phyloP scores from a whole-genome alignment of 1,139 yeast species.

The Yamadazyma pseudoaaseri region DNA sequence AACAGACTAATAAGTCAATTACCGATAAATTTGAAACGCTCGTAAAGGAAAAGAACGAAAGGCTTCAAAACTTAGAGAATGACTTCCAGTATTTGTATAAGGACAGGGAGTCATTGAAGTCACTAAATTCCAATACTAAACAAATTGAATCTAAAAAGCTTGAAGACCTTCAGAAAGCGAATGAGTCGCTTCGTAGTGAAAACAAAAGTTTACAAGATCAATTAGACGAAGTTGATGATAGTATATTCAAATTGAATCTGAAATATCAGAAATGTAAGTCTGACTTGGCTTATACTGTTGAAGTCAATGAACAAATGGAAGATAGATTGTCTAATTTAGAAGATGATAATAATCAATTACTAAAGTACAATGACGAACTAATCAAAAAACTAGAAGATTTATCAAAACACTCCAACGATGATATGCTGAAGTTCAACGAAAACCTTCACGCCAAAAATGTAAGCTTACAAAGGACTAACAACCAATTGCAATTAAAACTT shows the following conservation, averaged over 20 bases:
- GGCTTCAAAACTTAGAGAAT: conserved; percentile 38
- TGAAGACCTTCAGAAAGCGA: conserved; percentile 33
- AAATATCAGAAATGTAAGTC: conserved; percentile 30
- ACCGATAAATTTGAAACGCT: conserved; percentile 28
- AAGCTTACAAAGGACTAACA: conserved; percentile 31
- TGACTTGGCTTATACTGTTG: conserved; percentile 29
- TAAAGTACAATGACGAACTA: conserved; percentile 45
- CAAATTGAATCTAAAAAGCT: conserved; percentile 41
- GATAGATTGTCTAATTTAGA: conserved; percentile 22
- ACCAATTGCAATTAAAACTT: conserved; percentile 26
- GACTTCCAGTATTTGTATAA: conserved; percentile 58
- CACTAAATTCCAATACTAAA: conserved; percentile 46
- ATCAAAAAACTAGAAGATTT: conserved; percentile 37
- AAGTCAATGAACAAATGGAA: conserved; percentile 29
- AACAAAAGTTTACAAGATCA: conserved; percentile 17
- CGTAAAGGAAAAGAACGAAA: conserved; percentile 31
- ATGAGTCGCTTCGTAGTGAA: conserved; percentile 18
- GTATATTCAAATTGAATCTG: conserved; percentile 14
- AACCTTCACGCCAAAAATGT: conserved; percentile 28
- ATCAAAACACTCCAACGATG: conserved; percentile 12
- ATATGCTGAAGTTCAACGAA: conserved; percentile 20
- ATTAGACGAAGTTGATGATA: conserved; percentile 24
- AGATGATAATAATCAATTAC: conserved; percentile 21
- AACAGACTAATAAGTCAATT: conserved; percentile 31
- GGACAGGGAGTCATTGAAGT: conserved; percentile 56